phyloP scores from a whole-genome alignment of 768 basidiomycete genomes.

The Clathrus columnatus region DNA sequence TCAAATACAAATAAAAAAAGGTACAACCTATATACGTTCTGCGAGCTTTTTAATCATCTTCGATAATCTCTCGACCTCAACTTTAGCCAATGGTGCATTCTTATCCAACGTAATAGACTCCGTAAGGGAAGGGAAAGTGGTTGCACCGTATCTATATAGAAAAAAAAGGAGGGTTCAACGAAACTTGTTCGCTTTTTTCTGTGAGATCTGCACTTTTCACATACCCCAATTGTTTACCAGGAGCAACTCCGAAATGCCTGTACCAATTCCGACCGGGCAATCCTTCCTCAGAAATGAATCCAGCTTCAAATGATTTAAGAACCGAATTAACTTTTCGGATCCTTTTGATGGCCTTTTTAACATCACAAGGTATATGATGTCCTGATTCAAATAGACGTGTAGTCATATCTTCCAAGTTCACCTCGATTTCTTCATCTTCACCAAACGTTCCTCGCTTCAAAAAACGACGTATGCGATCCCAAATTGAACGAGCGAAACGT shows the following conservation, averaged over 20 bases:
- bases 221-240: conserved; percentile 19
- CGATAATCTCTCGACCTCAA: conserved; percentile 17
- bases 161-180: too few species aligned
- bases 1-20: too few species aligned
- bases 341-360: background rate
- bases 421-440: background rate
- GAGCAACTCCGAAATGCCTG: conserved; percentile 23
- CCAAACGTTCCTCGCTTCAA: conserved; percentile 6
- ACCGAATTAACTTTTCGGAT: background rate
- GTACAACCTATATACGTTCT: background rate
- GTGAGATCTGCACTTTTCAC: too few species aligned
- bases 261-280: conserved; percentile 23
- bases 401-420: background rate
- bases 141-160: conserved; percentile 19
- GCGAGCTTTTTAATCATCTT: conserved; percentile 13
- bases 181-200: too few species aligned
- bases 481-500: conserved; percentile 5
- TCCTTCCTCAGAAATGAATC: conserved; percentile 22
- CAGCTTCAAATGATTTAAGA: conserved; percentile 15
- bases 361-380: background rate
- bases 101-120: conserved; percentile 24
- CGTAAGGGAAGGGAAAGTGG: conserved; percentile 24
- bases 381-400: background rate
- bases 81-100: conserved; percentile 15
- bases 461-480: conserved; percentile 4